Evolutionary conservation across 345 rosid species (phyloP).

Genomic region (Hypericum perforatum): DNA sequence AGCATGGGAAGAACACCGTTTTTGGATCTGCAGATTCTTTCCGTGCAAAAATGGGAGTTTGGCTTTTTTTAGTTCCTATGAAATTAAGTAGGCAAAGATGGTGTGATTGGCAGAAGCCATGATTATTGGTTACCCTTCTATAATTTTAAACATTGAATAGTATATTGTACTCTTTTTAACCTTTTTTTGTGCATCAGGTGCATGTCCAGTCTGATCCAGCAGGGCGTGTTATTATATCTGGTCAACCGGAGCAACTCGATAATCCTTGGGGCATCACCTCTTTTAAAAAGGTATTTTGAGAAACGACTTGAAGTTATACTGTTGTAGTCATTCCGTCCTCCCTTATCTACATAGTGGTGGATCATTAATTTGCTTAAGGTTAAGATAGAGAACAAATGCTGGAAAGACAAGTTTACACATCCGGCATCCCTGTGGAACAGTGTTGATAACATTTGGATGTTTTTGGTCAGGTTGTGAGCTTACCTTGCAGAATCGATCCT

Average conservation of each 20-base stretch:
- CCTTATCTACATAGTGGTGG: too few relatives aligned
- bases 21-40: too few relatives aligned
- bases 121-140: too few relatives aligned
- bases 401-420: not conserved
- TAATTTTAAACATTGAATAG: too few relatives aligned
- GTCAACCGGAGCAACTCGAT: conserved; percentile 25
- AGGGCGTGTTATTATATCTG: conserved; percentile 26
- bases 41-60: too few relatives aligned
- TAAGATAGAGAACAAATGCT: not conserved
- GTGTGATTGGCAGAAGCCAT: too few relatives aligned
- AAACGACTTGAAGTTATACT: too few relatives aligned
- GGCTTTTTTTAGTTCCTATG: too few relatives aligned
- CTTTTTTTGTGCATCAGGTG: conserved; percentile 11
- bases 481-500: conserved; percentile 24
- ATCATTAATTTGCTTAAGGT: not conserved
- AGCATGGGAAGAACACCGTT: too few relatives aligned
- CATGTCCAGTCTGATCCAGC: conserved; percentile 33
- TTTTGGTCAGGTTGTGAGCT: conserved; percentile 22
- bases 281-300: conserved; percentile 20
- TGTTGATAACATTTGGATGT: not conserved
- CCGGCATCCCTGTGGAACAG: not conserved
- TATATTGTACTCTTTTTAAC: not conserved
- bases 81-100: too few relatives aligned
- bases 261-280: conserved; percentile 29
- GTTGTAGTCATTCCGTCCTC: too few relatives aligned